Percentiles rank a stretch among this genome's conserved stretches.
phyloP scores from a whole-genome alignment of 768 basidiomycete genomes.

The Rhizopogon vinicolor region DNA sequence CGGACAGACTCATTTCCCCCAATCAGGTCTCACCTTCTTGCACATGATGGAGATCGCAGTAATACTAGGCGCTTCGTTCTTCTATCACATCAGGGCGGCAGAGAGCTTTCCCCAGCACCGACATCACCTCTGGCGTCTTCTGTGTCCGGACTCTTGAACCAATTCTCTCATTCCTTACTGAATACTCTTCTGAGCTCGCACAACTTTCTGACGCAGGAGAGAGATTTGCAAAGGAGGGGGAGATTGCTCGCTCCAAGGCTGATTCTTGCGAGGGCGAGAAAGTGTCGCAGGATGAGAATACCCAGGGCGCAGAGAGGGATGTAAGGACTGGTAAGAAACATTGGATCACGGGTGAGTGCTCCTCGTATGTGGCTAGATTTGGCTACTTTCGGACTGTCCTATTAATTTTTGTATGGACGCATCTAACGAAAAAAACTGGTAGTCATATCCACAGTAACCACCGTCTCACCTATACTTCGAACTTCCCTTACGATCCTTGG shows the following conservation, averaged over 20 bases:
- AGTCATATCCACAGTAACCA: not conserved
- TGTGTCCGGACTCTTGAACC: not conserved
- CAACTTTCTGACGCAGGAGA: slow-evolving; percentile 21
- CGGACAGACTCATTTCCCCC: not conserved
- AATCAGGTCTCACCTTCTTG: not conserved
- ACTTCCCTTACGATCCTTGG: not conserved
- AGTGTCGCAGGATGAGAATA: not conserved
- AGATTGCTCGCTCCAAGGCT: not conserved
- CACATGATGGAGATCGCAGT: not conserved
- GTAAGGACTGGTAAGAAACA: not conserved
- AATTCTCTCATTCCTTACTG: too few relatives aligned
- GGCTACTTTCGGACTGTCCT: too few relatives aligned
- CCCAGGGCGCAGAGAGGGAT: not conserved
- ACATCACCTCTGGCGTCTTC: not conserved
- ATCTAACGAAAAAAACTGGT: slow-evolving; percentile 11
- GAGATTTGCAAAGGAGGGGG: slow-evolving; percentile 13
- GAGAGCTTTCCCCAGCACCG: not conserved
- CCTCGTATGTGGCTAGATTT: not conserved
- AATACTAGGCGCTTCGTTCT: not conserved
- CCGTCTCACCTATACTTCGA: not conserved
- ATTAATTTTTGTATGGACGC: not conserved
- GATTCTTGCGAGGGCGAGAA: not conserved
- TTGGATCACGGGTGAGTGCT: not conserved
- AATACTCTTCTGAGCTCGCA: slow-evolving; percentile 10
- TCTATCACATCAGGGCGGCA: not conserved